Base-by-base conservation (phyloP, 805 yeast species). In the Wickerhamomyces ciferrii region DNA sequence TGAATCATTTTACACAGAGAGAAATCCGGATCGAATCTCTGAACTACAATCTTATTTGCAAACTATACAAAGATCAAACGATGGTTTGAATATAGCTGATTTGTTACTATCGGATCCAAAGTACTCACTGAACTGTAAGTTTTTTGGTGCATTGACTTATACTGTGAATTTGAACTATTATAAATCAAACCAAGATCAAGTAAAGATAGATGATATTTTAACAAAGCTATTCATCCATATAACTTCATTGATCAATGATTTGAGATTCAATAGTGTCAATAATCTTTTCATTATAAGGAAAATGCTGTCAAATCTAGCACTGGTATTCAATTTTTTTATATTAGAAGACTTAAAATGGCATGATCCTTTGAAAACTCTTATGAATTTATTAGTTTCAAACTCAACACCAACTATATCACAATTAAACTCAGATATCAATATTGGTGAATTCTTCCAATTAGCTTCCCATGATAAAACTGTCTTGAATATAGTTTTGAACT, bases 111-210 rank as follows among this genome's bases (percentile, higher is more conserved):
- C 63, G 2, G 60, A 64, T 34, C 44, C 45, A 3, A 57, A 60
- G 2, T 56, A 59, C 3, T 71, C 77, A 1, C 53, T 67, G 39
- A 76, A 76, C 47, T 77, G 82, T 50, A 79, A 81, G 56, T 88
- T 84, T 60, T 83, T 88, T 56, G 96, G 96, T 0, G 96, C 95
- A 0, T 71, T 86, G 47, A 88, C 96, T 0, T 81, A 79, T 48
- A 76, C 88, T 0, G 94, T 88, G 5, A 69, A 74, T 51, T 62
- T 84, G 39, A 79, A 77, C 11, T 27, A 44, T 7, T 37, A 44
- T 21, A 43, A 47, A n/a, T 17, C 46, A 5, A 52, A 55, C 6
- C 51, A 48, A 15, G 47, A 55, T 4, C 53, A 55, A 3, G 21
- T 45, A 15, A 54, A 55, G 8, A 50, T 53, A 13, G 48, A 47